phyloP scores from a whole-genome alignment of 2,329 filamentous ascomycete genomes.

The Zalaria sp. region DNA sequence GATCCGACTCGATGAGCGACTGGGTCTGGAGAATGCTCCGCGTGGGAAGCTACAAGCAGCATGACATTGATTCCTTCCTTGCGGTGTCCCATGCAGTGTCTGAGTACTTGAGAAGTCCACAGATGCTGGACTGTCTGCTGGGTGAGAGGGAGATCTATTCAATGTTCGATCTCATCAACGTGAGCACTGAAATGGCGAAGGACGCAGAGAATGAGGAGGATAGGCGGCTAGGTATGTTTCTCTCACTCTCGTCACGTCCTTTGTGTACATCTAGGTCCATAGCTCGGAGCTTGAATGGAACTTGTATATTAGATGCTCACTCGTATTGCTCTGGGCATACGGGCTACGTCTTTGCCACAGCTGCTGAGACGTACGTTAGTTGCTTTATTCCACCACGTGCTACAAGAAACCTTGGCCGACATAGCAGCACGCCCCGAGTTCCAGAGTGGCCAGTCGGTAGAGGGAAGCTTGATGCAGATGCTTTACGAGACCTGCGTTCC shows the following conservation, averaged over 20 bases:
- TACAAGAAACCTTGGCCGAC: conserved; percentile 2
- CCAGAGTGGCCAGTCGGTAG: neutral
- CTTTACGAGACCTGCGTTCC: conserved; percentile 3
- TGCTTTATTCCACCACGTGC: neutral
- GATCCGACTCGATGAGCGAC: neutral
- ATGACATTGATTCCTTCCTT: neutral
- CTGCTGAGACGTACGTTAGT: neutral
- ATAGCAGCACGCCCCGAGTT: conserved; percentile 2
- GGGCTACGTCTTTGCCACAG: neutral
- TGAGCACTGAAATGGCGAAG: neutral
- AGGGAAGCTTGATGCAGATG: conserved; percentile 1
- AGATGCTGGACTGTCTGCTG: neutral
- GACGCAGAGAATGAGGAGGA: neutral
- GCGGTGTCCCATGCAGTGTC: too few species aligned
- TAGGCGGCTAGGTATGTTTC: too few species aligned
- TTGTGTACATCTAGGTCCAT: too few species aligned
- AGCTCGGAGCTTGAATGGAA: too few species aligned
- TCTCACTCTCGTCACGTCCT: too few species aligned
- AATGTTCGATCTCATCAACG: neutral
- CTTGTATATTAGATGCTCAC: too few species aligned
- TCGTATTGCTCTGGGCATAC: too few species aligned
- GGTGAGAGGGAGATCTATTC: neutral
- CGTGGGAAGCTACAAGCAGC: neutral
- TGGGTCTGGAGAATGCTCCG: neutral
- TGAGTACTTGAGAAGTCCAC: too few species aligned